Evolutionary conservation across 2,329 filamentous ascomycete species (phyloP).

Genomic region (Sporothrix pallida): DNA sequence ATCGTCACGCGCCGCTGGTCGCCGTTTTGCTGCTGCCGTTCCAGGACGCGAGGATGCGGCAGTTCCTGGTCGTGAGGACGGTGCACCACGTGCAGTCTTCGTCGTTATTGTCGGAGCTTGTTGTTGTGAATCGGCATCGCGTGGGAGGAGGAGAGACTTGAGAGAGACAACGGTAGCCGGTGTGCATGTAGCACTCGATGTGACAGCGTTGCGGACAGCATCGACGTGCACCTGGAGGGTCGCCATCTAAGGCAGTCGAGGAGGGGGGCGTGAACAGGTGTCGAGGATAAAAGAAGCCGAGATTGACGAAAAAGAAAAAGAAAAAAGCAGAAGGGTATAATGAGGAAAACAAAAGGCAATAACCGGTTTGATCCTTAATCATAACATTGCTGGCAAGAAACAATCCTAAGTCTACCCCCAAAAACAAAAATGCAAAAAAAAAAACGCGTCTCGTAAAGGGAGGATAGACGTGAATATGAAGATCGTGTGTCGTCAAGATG

Average conservation of each 20-base stretch:
- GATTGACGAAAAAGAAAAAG: constrained; percentile 38
- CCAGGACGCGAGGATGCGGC: constrained; percentile 36
- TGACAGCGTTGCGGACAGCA: constrained; percentile 54
- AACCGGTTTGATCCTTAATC: constrained; percentile 44
- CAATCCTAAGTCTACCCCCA: constrained; percentile 39
- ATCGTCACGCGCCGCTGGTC: constrained; percentile 31
- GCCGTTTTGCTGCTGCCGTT: constrained; percentile 41
- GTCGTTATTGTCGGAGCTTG: constrained; percentile 32
- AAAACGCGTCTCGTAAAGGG: constrained; percentile 27
- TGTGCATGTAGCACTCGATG: constrained; percentile 55
- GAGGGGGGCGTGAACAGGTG: constrained; percentile 15
- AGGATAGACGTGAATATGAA: not conserved
- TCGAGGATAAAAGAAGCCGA: constrained; percentile 26
- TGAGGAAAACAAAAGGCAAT: constrained; percentile 40
- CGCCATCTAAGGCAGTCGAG: constrained; percentile 45
- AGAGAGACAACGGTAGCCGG: constrained; percentile 53
- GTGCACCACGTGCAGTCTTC: constrained; percentile 31
- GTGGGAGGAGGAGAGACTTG: constrained; percentile 53
- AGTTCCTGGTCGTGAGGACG: constrained; percentile 40
- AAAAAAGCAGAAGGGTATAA: constrained; percentile 32
- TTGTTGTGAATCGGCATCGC: constrained; percentile 41
- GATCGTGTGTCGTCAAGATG: constrained; percentile 21
- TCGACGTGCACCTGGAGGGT: constrained; percentile 51
- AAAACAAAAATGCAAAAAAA: constrained; percentile 37
- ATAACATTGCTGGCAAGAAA: constrained; percentile 44